Evolutionary conservation across 768 basidiomycete species (phyloP), one percentile per base, ranked within the genome.

Genomic region (Termitomyces sp.): DNA sequence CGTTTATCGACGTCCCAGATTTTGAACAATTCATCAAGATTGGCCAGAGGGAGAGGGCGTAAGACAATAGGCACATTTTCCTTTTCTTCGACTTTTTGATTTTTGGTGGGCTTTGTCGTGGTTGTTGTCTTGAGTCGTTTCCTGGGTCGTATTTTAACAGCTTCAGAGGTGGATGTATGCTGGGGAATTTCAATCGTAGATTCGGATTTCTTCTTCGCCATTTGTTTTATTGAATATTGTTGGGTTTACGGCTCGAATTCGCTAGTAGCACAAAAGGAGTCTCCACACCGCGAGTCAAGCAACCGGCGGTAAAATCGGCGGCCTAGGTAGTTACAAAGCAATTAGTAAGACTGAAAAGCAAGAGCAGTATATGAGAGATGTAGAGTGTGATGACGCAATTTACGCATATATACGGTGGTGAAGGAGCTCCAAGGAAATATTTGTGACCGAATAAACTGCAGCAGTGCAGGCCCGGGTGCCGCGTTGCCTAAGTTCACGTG

Each of bases 1-100:
- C 76, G 72, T 44, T 61, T 65, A 52, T 79, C 72, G 5, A 57
- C 59, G 27, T 67, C 68, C 77, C 78, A 79, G 37, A 78, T 71
- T 2, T 32, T 42, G 8, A 57, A 42, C 16, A 79, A 70, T 63
- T 79, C 74, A 43, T 72, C 66, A 34, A 73, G 62, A 56, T 78
- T 73, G 18, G 34, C 65, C 7, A 37, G 50, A 14, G 60, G 56
- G 7, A 62, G 51, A 37, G 63, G 57, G 13, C 44, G 49, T 14
- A 47, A 22, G 18, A 30, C 34, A 13, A 20, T 10, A 32, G 26
- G 32, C 9, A 26, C 22, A n/a, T 40, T 40, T 36, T 58, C 56
- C 37, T 52, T 52, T 43, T 50, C 57, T 62, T 62, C 57, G 24
- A 42, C 30, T 47, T 57, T 57, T 18, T 20, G 39, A 37, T 36